Base-by-base conservation (phyloP, 2,329 filamentous ascomycete species). In the Ophiocordyceps camponoti-rufipedis region DNA sequence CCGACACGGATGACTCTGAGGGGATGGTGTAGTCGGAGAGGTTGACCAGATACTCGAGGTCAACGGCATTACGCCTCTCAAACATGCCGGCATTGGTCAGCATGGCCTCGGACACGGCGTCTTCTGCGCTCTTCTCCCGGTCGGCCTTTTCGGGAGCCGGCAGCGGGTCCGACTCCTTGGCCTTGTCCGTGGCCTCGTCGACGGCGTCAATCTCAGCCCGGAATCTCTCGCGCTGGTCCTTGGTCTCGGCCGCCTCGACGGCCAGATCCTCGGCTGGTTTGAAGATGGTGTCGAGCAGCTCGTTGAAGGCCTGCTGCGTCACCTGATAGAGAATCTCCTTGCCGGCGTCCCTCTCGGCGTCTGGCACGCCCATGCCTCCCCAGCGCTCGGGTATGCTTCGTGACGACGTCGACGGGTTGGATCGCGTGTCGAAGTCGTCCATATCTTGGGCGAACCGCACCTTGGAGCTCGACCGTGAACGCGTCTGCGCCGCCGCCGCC, bases 251-350 rank as follows among this genome's bases (percentile, higher is more conserved):
- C 11, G 79, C 80, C 46, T 77, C 71, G 48, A 91, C 64, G 1
- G 86, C 80, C 16, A 85, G 60, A 50, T 88, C 80, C 60, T 96
- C 89, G 51, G 82, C 81, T 5, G 73, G 69, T 52, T 82, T 82
- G 66, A 98, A 98, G 0, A 98, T 70, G 1, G 79, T 73, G 56
- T 96, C 85, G 0, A 98, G 74, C 2, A 96, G 68, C 62, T 96
- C 87, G 55, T 96, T 95, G 64, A 94, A 85, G 0, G 86, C 62
- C 60, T 94, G 83, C 60, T 95, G 87, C 0, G 85, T 87, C 31
- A 93, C 79, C 58, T 94, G 85, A 56, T 94, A 95, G 1, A 96
- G 67, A 4, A 95, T 82, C 57, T 96, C 86, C 53, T 82, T 85
- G 35, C 85, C 86, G 6, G 85, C 79, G 58, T 94, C 87, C 48